A percentile compares a stretch with the other conserved stretches of the same genome.
Conservation (phyloP, 371 early-diverging fungal genomes). For the Lichtheimia corymbifera region DNA sequence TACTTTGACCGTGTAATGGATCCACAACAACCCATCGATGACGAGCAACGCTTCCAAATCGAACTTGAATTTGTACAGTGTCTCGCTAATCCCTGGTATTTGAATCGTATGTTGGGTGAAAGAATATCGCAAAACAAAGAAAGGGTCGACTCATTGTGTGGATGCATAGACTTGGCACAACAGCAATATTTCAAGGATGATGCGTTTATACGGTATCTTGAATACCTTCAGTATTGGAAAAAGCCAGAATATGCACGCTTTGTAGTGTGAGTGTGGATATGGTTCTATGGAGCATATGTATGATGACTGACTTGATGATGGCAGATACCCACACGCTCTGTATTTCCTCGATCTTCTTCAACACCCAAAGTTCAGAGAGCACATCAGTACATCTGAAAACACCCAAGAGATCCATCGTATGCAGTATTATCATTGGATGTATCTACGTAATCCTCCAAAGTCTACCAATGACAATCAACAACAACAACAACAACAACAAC, state of each 20-base stretch:
- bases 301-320: neutral
- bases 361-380: constrained; percentile 75
- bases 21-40: neutral
- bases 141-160: neutral
- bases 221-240: constrained; percentile 92
- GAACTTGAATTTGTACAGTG: constrained; percentile 96
- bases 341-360: constrained; percentile 86
- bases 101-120: constrained; percentile 62
- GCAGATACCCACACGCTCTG: constrained; percentile 86
- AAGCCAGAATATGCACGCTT: constrained; percentile 87
- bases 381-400: constrained; percentile 72
- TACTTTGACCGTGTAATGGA: too few relatives aligned
- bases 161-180: constrained; percentile 78
- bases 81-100: constrained; percentile 92
- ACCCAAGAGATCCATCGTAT: constrained; percentile 78
- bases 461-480: constrained; percentile 11
- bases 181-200: constrained; percentile 82
- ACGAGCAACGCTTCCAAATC: constrained; percentile 63
- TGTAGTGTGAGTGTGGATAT: constrained; percentile 64
- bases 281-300: neutral
- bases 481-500: constrained; percentile 6
- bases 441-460: constrained; percentile 50
- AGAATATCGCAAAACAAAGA: neutral
- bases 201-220: constrained; percentile 83
- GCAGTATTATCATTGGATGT: constrained; percentile 90